Percentiles rank a stretch among this genome's conserved stretches.
These are phyloP conservation scores for Neurospora sp. DNA, from an alignment of 495 filamentous ascomycete species.

Conservation along the genomic window DNA sequence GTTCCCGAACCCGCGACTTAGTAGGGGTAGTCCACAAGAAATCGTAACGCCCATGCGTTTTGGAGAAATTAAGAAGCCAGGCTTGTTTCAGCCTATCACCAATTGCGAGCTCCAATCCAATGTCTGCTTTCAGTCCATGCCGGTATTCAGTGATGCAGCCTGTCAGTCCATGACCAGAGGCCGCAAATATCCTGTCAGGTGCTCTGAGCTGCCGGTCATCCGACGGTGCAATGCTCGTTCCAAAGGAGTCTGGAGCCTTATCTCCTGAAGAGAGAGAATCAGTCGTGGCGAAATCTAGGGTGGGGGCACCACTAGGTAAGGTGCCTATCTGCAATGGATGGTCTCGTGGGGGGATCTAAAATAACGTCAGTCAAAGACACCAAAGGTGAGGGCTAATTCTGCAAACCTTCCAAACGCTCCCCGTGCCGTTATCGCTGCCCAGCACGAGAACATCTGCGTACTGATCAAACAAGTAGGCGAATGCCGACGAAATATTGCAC, in stretches of 20 bases:
- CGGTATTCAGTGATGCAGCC: slow-evolving; percentile 62
- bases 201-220: slow-evolving; percentile 5
- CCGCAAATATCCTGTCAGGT: slow-evolving; percentile 47
- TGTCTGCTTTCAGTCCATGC: slow-evolving; percentile 59
- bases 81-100: slow-evolving; percentile 28
- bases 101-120: slow-evolving; percentile 44
- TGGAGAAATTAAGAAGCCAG: slow-evolving; percentile 31
- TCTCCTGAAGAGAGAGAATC: slow-evolving; percentile 5
- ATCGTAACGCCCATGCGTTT: slow-evolving; percentile 17
- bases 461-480: slow-evolving; percentile 42
- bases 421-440: slow-evolving; percentile 72
- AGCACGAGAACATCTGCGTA: slow-evolving; percentile 68
- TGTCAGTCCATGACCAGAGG: slow-evolving; percentile 44
- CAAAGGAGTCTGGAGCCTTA: background rate
- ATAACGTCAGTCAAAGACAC: slow-evolving; percentile 8
- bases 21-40: slow-evolving; percentile 44
- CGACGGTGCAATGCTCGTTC: slow-evolving; percentile 10
- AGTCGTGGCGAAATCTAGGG: slow-evolving; percentile 56
- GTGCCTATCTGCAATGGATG: slow-evolving; percentile 36
- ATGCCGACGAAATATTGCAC: slow-evolving; percentile 54
- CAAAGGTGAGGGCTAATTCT: background rate
- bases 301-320: slow-evolving; percentile 72
- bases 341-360: slow-evolving; percentile 30
- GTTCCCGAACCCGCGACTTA: slow-evolving; percentile 24
- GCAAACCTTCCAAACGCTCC: slow-evolving; percentile 62